Evolutionary conservation across 371 early-diverging fungal genomes (phyloP), one percentile per base, ranked within the genome.

Genomic region (Syncephalis plumigaleata): DNA sequence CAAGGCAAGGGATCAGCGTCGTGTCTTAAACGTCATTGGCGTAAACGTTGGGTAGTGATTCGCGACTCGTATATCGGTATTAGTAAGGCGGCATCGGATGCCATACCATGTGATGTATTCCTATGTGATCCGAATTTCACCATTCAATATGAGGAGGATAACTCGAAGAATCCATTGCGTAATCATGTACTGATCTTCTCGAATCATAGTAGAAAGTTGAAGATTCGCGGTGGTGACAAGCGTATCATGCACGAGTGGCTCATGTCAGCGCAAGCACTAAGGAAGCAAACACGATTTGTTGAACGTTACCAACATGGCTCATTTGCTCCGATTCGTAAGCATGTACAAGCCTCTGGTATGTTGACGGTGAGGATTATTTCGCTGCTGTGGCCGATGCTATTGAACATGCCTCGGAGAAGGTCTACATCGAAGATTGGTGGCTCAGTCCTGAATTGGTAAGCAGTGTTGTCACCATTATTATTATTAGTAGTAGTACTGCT

Each of bases 351-450:
- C 16, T 70, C 77, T 86, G 68, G 56, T 87, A 68, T 58, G 66
- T 91, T 15, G 91, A 91, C 53, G 89, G 85, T 26, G 75, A 78
- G 48, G 81, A 81, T 52, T 91, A 91, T 56, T 84, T 86, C 54
- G 71, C 72, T 55, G 81, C 79, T 22, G 68, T 89, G 4, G 73
- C 83, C 3, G 84, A 85, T 48, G 81, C 84, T 18, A 68, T 92
- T 51, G 66, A 75, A 51, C 64, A 66, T 23, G 91, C 92, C 36
- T 70, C 71, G 25, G 66, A 72, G 24, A 69, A 66, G 50, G 81
- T 91, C 42, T 90, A 81, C 58, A 88, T 92, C 53, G 73, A 72
- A 27, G 94, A 87, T 61, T 94, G 95, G 95, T 92, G 91, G 86
- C 64, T 87, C 22, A 69, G 77, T 17, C 87, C 87, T 17, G 81